Evolutionary conservation across 306 rosid genomes (phyloP).

Genomic region (Ormosia semicastrata): DNA sequence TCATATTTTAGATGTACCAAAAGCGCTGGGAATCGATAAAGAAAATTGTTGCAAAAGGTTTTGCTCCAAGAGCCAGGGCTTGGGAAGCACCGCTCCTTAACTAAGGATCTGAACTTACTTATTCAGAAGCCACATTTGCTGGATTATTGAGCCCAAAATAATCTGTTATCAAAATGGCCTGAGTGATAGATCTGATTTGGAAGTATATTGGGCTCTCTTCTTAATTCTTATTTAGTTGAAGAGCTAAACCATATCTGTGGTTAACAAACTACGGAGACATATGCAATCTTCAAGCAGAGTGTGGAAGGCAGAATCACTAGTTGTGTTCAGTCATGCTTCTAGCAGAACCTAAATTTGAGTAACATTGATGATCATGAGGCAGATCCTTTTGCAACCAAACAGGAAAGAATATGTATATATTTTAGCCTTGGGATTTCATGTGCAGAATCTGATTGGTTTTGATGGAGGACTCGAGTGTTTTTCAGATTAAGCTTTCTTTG

Average conservation of each 20-base stretch:
- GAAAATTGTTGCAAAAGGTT: conserved; percentile 39
- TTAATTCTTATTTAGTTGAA: not conserved
- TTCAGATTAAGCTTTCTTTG: not conserved
- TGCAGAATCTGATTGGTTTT: not conserved
- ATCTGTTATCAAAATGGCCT: not conserved
- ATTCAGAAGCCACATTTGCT: conserved; percentile 27
- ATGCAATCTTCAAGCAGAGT: not conserved
- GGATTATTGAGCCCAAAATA: conserved; percentile 29
- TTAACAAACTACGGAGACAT: not conserved
- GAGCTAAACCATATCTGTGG: not conserved
- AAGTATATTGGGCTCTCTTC: not conserved
- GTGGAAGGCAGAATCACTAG: not conserved
- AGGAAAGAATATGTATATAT: no score
- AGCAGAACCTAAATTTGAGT: not conserved
- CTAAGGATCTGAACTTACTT: conserved; percentile 24
- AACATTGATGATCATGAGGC: not conserved
- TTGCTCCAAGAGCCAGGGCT: conserved; percentile 37
- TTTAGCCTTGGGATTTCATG: not conserved
- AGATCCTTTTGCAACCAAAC: not conserved
- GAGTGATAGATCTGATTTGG: not conserved
- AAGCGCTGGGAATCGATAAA: conserved; percentile 48
- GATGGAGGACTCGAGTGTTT: not conserved
- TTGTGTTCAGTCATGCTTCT: not conserved
- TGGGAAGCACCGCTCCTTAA: conserved; percentile 50
- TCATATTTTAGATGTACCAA: conserved; percentile 53